Conservation (phyloP, 306 rosid genomes). For the Parietaria judaica region DNA sequence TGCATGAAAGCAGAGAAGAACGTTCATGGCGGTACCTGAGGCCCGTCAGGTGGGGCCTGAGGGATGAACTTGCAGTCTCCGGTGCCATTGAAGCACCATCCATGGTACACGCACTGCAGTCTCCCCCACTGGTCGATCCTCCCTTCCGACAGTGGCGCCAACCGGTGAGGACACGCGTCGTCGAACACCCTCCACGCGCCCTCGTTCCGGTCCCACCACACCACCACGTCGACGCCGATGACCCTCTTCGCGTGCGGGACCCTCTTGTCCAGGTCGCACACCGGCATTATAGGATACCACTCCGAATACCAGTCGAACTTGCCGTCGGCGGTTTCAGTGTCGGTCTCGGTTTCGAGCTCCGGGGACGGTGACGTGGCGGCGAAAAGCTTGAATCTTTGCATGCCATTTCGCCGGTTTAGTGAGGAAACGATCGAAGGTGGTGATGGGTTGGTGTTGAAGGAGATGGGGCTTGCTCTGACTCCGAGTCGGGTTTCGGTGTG, state of each 20-base stretch:
- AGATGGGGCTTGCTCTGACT: conserved; percentile 19
- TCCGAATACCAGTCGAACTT: conserved; percentile 81
- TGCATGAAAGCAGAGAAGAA: neutral
- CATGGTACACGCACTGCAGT: conserved; percentile 91
- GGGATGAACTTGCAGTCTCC: conserved; percentile 86
- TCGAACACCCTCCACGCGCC: conserved; percentile 78
- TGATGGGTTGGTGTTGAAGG: conserved; percentile 11
- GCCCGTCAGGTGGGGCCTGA: conserved; percentile 73
- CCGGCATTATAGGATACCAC: conserved; percentile 90
- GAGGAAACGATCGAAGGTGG: conserved; percentile 22
- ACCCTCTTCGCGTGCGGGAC: conserved; percentile 70
- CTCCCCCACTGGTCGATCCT: conserved; percentile 92
- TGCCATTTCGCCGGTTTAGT: conserved; percentile 1
- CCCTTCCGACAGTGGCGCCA: conserved; percentile 92
- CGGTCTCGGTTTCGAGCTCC: conserved; percentile 19
- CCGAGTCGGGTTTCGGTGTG: conserved; percentile 13
- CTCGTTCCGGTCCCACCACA: conserved; percentile 95
- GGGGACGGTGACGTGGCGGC: conserved; percentile 46
- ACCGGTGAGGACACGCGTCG: conserved; percentile 82
- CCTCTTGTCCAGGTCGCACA: conserved; percentile 32
- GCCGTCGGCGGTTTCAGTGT: conserved; percentile 10
- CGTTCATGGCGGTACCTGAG: conserved; percentile 39
- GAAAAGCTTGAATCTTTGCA: conserved; percentile 35
- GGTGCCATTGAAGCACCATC: conserved; percentile 92
- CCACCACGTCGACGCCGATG: conserved; percentile 79